Evolutionary conservation across 306 rosid genomes (phyloP).

Genomic region (Vigna mungo): DNA sequence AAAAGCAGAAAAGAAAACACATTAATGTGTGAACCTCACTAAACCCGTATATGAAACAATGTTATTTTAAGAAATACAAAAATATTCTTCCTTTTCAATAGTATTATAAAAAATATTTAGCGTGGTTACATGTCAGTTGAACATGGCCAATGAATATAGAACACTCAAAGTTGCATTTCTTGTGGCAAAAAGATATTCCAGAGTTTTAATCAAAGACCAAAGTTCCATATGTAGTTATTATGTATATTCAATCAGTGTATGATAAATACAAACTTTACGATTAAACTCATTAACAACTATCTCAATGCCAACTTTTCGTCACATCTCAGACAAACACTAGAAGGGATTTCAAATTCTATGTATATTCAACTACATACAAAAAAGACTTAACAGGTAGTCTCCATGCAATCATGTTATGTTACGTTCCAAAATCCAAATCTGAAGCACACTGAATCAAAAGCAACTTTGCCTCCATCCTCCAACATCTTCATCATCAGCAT

Average conservation of each 20-base stretch:
- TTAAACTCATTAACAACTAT: constrained; percentile 32
- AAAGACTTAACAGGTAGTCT: background rate
- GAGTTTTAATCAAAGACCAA: constrained; percentile 13
- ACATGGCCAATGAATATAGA: background rate
- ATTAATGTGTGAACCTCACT: no score
- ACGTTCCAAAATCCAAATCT: constrained; percentile 36
- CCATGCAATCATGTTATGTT: constrained; percentile 38
- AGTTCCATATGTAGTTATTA: background rate
- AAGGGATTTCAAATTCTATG: constrained; percentile 30
- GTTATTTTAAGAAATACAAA: no score
- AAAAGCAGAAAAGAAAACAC: no score
- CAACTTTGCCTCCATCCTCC: constrained; percentile 86
- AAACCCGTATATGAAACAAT: no score
- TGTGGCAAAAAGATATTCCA: background rate
- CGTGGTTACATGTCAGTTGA: no score
- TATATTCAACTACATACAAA: constrained; percentile 20
- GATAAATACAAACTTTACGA: constrained; percentile 20
- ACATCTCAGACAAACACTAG: background rate
- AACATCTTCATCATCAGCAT: constrained; percentile 37
- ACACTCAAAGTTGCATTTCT: background rate
- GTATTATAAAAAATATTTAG: no score
- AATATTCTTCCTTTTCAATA: no score
- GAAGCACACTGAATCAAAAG: constrained; percentile 38
- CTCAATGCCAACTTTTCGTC: constrained; percentile 23
- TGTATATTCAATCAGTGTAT: constrained; percentile 12